Conservation (phyloP, 192 early-diverging fungal species). For the Irineochytrium annulatum region DNA sequence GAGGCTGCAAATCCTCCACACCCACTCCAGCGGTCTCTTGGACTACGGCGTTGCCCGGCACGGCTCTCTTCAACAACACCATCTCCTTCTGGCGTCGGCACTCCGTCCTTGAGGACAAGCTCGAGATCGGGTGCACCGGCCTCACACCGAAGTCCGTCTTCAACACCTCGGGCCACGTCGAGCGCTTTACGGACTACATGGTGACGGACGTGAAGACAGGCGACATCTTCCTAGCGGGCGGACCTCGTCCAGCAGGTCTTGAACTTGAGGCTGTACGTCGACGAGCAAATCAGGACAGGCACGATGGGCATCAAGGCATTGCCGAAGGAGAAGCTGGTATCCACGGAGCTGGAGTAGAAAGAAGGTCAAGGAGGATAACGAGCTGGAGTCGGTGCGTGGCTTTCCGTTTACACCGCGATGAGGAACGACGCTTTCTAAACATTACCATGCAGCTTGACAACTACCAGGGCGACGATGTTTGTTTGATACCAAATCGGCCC, state of each 20-base stretch:
- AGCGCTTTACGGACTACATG: conserved; percentile 98
- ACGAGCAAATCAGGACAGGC: conserved; percentile 41
- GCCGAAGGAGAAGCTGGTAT: conserved; percentile 51
- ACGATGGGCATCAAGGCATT: conserved; percentile 65
- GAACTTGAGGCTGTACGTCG: conserved; percentile 83
- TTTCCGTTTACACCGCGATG: too few relatives aligned
- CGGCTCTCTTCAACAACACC: conserved; percentile 87
- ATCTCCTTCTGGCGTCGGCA: conserved; percentile 87
- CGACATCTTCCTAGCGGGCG: conserved; percentile 92
- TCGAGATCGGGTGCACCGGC: conserved; percentile 96
- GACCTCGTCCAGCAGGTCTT: conserved; percentile 94
- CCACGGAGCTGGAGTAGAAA: conserved; percentile 63
- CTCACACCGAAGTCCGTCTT: conserved; percentile 91
- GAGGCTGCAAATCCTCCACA: too few relatives aligned
- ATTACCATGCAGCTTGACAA: conserved; percentile 77
- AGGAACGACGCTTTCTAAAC: background rate
- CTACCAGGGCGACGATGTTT: conserved; percentile 81
- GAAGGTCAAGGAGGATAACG: conserved; percentile 63
- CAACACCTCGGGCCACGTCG: conserved; percentile 99
- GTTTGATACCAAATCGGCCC: conserved; percentile 98
- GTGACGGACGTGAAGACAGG: conserved; percentile 86
- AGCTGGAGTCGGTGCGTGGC: conserved; percentile 78
- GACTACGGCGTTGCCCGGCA: conserved; percentile 94
- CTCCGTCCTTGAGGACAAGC: conserved; percentile 99
- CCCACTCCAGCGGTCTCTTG: conserved; percentile 91